Evolutionary conservation across 2,329 filamentous ascomycete species (phyloP).

Genomic region (Pseudogymnoascus verrucosus): DNA sequence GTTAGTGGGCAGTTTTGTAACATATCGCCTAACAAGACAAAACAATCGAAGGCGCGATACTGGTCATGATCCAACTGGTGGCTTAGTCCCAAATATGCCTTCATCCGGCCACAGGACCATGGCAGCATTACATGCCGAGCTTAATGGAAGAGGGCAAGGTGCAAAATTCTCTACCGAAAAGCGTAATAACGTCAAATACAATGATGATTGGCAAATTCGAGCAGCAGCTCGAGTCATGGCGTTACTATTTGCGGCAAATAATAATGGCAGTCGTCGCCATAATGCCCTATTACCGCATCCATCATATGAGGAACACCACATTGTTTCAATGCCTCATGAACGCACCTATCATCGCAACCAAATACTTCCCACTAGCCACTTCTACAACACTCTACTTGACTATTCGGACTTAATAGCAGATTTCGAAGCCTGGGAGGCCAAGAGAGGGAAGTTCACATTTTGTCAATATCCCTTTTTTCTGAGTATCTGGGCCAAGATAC

Average conservation of each 20-base stretch:
- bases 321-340: slow-evolving; percentile 20
- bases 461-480: slow-evolving; percentile 90
- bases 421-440: slow-evolving; percentile 80
- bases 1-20: slow-evolving; percentile 68
- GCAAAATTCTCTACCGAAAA: slow-evolving; percentile 46
- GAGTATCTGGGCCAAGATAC: slow-evolving; percentile 87
- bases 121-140: slow-evolving; percentile 68
- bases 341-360: slow-evolving; percentile 49
- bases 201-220: slow-evolving; percentile 84
- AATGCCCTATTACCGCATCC: slow-evolving; percentile 29
- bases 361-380: slow-evolving; percentile 70
- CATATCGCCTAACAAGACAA: slow-evolving; percentile 67
- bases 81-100: slow-evolving; percentile 65
- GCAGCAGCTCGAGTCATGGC: slow-evolving; percentile 74
- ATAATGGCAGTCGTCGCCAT: slow-evolving; percentile 32
- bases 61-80: slow-evolving; percentile 53
- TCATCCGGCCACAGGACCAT: slow-evolving; percentile 51
- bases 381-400: slow-evolving; percentile 82
- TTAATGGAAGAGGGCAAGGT: slow-evolving; percentile 45
- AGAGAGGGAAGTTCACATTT: slow-evolving; percentile 68
- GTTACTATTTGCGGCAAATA: slow-evolving; percentile 76
- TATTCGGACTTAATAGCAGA: slow-evolving; percentile 78
- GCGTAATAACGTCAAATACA: slow-evolving; percentile 54
- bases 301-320: slow-evolving; percentile 22
- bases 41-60: slow-evolving; percentile 57